Evolutionary conservation across 768 basidiomycete species (phyloP), one percentile per base, ranked within the genome.

Genomic region (Kockovaella imperatae): DNA sequence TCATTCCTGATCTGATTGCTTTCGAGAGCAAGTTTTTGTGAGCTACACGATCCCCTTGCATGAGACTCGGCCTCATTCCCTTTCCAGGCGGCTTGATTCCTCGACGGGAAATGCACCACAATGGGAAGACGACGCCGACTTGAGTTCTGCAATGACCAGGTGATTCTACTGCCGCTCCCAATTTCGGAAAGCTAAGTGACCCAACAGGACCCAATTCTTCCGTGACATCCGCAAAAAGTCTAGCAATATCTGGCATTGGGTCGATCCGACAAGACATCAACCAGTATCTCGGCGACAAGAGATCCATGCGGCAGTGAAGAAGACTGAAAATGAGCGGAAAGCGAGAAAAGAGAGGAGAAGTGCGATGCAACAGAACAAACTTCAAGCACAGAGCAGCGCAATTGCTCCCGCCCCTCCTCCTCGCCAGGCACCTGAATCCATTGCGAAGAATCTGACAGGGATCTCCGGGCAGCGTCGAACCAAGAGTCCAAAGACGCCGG

Each of bases 1-100:
- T 47, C 15, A 51, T 59, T 43, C 23, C 14, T 14, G 34, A 31
- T 10, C 21, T 52, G 5, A 10, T 55, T 8, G n/a, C 42, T 5
- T 57, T 53, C 21, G 47, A 57, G 42, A 35, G 34, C 17, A 26
- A 44, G 1, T 36, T n/a, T 35, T 39, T 45, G 56, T 57, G 42
- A 54, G 56, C 51, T 4, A 14, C 14, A 35, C 13, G 7, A 23
- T 23, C n/a, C n/a, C n/a, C n/a, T n/a, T n/a, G n/a, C n/a, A n/a
- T n/a, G n/a, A n/a, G n/a, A n/a, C n/a, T n/a, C n/a, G n/a, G n/a
- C n/a, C n/a, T n/a, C n/a, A n/a, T n/a, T n/a, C n/a, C n/a, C n/a
- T n/a, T n/a, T n/a, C n/a, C n/a, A n/a, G n/a, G n/a, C n/a, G n/a
- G n/a, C n/a, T n/a, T n/a, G n/a, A n/a, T n/a, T n/a, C n/a, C n/a